These are phyloP conservation scores for Tetratostichococcus sp. DNA, from an alignment of 139 green algal genomes.

Conservation along the genomic window DNA sequence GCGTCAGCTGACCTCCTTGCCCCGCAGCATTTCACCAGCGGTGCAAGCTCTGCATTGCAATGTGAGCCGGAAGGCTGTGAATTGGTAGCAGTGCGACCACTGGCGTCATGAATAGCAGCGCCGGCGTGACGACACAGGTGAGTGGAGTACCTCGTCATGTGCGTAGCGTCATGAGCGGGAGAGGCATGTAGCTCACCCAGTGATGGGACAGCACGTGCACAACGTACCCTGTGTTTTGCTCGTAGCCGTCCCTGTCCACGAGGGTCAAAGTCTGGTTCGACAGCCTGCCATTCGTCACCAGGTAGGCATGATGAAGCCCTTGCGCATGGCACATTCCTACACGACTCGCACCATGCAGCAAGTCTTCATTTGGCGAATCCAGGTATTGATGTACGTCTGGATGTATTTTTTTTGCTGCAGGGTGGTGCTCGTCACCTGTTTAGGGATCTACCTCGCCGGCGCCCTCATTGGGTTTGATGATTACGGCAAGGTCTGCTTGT, in stretches of 20 bases:
- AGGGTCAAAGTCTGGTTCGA: slow-evolving; percentile 16
- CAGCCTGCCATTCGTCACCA: slow-evolving; percentile 10
- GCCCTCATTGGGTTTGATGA: slow-evolving; percentile 17
- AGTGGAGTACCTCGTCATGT: too few species aligned
- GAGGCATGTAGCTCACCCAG: too few species aligned
- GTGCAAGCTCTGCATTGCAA: too few species aligned
- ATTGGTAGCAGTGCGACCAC: too few species aligned
- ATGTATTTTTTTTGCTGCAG: neutral
- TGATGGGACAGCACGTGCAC: too few species aligned
- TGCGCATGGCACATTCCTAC: neutral
- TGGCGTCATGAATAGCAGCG: too few species aligned
- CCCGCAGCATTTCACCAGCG: too few species aligned
- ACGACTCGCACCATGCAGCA: neutral
- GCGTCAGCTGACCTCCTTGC: too few species aligned
- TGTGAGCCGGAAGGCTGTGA: too few species aligned
- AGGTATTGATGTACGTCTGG: neutral
- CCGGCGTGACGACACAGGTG: too few species aligned
- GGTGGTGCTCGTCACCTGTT: slow-evolving; percentile 3
- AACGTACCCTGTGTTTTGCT: too few species aligned
- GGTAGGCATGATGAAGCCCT: neutral
- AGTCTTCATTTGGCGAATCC: neutral
- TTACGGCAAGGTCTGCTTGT: slow-evolving; percentile 8
- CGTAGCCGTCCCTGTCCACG: slow-evolving; percentile 7
- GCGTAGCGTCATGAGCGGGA: too few species aligned
- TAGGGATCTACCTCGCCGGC: slow-evolving; percentile 10